Base-by-base conservation (phyloP, 768 basidiomycete species). In the Leccinum boreale region DNA sequence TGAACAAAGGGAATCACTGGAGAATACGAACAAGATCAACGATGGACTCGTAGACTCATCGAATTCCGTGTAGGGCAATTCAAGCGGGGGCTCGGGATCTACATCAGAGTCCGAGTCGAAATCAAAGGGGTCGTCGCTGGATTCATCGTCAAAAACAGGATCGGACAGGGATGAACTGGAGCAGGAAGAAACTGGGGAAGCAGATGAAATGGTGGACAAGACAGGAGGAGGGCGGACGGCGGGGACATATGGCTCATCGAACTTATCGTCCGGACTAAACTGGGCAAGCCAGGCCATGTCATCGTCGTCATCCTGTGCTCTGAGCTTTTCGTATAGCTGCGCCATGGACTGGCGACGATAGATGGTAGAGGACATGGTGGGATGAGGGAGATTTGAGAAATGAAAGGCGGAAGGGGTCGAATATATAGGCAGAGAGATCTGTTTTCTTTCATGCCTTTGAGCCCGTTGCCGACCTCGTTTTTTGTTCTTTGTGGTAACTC, bases 401-500 rank as follows among this genome's bases (percentile, higher is more conserved):
- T 62, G 57, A 62, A 65, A 62, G 61, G 56, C 24, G 21, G 53
- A 62, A 24, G 53, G 49, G 17, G 53, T 58, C 39, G 48, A 59
- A 65, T 74, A 73, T 71, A 72, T 72, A 72, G 67, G 39, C 57
- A 64, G 55, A 55, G 60, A 55, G 51, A 66, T 71, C 62, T 62
- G 47, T 61, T 72, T 74, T 73, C 71, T 73, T 72, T 74, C 71
- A 72, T 72, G 71, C 67, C 69, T 74, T 67, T 71, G 65, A 63
- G 56, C 69, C 70, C 66, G 70, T 70, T 74, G 72, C 71, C 73
- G 73, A 74, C 69, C 71, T 71, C 73, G 73, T 74, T 72, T 68
- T 73, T 74, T 71, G 68, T 74, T 72, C 66, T 73, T 72, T 74
- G 65, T 72, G 65, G 61, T 72, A 72, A 72, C 73, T 72, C 71